phyloP scores from a whole-genome alignment of 306 rosid genomes.

The Clitoria ternatea region DNA sequence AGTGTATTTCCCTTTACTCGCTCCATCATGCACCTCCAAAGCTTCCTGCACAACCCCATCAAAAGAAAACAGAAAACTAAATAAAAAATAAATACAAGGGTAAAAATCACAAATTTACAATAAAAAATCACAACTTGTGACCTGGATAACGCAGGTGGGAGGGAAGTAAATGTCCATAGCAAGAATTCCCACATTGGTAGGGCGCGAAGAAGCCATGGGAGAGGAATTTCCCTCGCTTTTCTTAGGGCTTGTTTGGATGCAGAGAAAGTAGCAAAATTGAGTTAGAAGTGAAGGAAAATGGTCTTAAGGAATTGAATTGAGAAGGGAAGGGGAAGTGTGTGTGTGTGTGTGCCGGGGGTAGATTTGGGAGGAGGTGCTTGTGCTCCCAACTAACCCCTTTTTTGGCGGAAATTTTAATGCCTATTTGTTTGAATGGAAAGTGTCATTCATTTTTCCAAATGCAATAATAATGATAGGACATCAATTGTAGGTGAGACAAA shows the following conservation, averaged over 20 bases:
- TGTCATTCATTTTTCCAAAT: background rate
- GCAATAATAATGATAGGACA: background rate
- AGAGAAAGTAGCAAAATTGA: background rate
- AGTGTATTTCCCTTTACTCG: constrained; percentile 76
- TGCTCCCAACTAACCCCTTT: background rate
- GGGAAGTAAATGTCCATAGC: constrained; percentile 85
- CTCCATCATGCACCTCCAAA: constrained; percentile 90
- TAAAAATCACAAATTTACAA: background rate
- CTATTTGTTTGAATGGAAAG: background rate
- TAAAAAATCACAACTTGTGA: background rate
- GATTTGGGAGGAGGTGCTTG: background rate
- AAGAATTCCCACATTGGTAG: constrained; percentile 69
- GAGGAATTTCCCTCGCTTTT: constrained; percentile 1
- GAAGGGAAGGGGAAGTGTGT: background rate
- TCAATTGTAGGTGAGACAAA: too few species aligned
- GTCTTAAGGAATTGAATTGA: too few species aligned
- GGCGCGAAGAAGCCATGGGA: constrained; percentile 27
- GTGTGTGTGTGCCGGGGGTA: background rate
- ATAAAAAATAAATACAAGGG: background rate
- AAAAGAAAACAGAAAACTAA: background rate
- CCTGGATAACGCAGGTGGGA: constrained; percentile 65
- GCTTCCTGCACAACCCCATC: constrained; percentile 45
- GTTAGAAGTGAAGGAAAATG: background rate
- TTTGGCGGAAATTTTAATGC: background rate
- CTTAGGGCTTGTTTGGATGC: background rate